Evolutionary conservation across 441 rosid genomes (phyloP).

Genomic region (Populus hybrid): DNA sequence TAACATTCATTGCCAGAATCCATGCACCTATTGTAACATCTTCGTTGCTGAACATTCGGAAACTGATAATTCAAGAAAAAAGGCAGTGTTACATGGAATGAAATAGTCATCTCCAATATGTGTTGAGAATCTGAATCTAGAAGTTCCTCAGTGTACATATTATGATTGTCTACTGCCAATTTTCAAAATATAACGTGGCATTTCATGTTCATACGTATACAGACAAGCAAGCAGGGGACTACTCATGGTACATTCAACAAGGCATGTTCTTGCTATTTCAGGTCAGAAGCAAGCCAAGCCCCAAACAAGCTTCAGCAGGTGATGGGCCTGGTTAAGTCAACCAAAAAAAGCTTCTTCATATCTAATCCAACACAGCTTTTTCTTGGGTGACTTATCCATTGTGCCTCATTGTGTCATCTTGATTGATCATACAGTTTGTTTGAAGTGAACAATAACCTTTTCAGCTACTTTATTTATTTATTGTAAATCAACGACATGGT

Average conservation of each 20-base stretch:
- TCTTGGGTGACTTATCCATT: background rate
- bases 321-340: background rate
- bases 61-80: conserved; percentile 42
- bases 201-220: background rate
- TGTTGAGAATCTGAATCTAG: background rate
- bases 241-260: background rate
- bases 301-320: background rate
- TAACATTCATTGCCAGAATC: conserved; percentile 98
- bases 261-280: background rate
- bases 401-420: background rate
- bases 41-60: conserved; percentile 96
- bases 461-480: background rate
- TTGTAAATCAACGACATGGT: background rate
- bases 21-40: conserved; percentile 95
- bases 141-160: background rate
- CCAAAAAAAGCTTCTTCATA: background rate
- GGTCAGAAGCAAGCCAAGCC: background rate
- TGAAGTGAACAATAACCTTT: background rate
- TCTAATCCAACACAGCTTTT: background rate
- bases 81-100: background rate
- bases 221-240: background rate
- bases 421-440: background rate
- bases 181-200: background rate
- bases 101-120: background rate
- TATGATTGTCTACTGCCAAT: background rate